Base-by-base conservation (phyloP, 164 flowering plant genomes). In the Paratinospora sagittata region DNA sequence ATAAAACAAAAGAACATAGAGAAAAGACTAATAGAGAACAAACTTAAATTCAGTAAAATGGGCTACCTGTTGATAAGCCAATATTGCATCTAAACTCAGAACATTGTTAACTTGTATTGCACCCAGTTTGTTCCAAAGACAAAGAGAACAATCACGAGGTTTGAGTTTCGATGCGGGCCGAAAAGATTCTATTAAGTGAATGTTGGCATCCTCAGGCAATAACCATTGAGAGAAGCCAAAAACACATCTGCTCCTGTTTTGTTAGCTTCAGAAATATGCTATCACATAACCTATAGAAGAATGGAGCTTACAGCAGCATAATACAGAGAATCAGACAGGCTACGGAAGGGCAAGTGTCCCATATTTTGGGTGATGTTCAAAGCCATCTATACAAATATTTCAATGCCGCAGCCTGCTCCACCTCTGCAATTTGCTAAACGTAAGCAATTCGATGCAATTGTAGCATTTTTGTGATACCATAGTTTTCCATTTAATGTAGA, bases 71-170 rank as follows among this genome's bases (percentile, higher is more conserved):
- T 95, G 99, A 82, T 95, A 95, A 69, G 99, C 99, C 65, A 70
- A 75, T 80, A 92, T 89, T 26, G 99, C 99, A 81, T 95, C 98
- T 45, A 90, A 89, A 80, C 99, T 92, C 81, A 91, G 97, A 69
- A 92, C 88, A 75, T 98, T 95, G 73, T 95, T 95, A 61, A 98
- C 99, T 77, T 95, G 98, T 65, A 98, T 95, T 61, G 98, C 99
- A 68, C 99, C 99, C 67, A 95, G 93, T 81, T 95, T 95, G 82
- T 95, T 95, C 99, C 99, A 95, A 49, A 95, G 92, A 30, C 34
- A 68, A n/a, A n/a, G n/a, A n/a, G 98, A 92, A 70, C 92, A 95
- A 82, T 95, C 99, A 36, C 82, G 85, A 34, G 99, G 97, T 78
- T 88, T 95, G 65, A 95, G 92, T 77, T 91, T 84, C 75, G 92